Evolutionary conservation across 2,329 filamentous ascomycete species (phyloP).

Genomic region (Sarocladiaceae sp.): DNA sequence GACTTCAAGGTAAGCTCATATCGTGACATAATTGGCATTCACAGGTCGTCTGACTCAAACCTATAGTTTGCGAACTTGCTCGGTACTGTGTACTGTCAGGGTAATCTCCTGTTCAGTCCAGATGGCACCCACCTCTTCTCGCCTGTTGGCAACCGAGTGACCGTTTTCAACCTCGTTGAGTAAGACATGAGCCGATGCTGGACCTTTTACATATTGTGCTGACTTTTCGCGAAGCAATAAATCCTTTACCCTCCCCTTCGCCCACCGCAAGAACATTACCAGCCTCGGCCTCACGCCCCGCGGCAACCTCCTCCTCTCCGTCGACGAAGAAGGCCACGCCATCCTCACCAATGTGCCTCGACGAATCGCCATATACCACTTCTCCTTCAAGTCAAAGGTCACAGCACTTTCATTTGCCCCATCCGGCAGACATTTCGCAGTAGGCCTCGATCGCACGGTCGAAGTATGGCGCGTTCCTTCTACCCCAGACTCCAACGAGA

Average conservation of each 20-base stretch:
- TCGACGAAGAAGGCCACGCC: constrained; percentile 91
- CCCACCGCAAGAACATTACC: constrained; percentile 90
- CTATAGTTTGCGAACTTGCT: constrained; percentile 92
- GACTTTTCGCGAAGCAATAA: constrained; percentile 61
- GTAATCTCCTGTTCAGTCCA: constrained; percentile 93
- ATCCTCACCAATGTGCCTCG: constrained; percentile 89
- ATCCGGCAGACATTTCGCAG: constrained; percentile 85
- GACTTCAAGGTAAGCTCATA: constrained; percentile 79
- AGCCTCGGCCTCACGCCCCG: constrained; percentile 83
- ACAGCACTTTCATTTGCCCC: constrained; percentile 87
- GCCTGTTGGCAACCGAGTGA: constrained; percentile 92
- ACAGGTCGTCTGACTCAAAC: not conserved
- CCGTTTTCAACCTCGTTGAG: constrained; percentile 95
- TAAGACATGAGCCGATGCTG: constrained; percentile 36
- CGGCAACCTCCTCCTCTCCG: constrained; percentile 86
- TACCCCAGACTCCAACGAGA: constrained; percentile 72
- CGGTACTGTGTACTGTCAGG: constrained; percentile 96
- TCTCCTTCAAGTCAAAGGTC: constrained; percentile 84
- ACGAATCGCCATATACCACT: constrained; percentile 85
- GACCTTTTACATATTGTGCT: constrained; percentile 17
- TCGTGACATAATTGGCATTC: not conserved
- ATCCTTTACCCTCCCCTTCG: constrained; percentile 81
- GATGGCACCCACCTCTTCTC: constrained; percentile 95
- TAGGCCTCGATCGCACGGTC: constrained; percentile 78
- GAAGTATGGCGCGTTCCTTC: constrained; percentile 97